These are phyloP conservation scores for Yarrowia porcina DNA, from an alignment of 805 yeast species.

Conservation along the genomic window DNA sequence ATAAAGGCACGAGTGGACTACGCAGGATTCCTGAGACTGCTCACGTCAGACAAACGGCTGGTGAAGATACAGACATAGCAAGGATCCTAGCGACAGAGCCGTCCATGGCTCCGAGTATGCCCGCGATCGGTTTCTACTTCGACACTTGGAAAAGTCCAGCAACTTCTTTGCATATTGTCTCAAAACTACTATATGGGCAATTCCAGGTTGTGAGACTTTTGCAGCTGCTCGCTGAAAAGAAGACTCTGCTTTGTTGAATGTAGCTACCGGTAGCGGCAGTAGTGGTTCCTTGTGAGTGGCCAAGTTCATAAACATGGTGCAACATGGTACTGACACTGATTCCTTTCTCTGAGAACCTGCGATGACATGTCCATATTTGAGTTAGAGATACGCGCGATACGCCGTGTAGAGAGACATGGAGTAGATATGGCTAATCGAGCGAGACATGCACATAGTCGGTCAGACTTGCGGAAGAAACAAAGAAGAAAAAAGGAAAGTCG, in stretches of 20 bases:
- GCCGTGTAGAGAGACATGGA: background rate
- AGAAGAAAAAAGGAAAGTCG: background rate
- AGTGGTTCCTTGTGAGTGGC: too few relatives aligned
- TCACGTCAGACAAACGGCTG: too few relatives aligned
- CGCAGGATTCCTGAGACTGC: too few relatives aligned
- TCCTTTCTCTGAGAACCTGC: background rate
- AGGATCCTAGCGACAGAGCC: background rate
- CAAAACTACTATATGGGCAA: background rate
- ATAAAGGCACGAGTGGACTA: too few relatives aligned
- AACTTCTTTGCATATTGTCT: background rate
- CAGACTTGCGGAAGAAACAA: background rate
- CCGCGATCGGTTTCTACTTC: background rate
- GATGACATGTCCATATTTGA: background rate
- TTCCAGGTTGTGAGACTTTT: too few relatives aligned
- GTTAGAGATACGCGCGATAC: background rate
- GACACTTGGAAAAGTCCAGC: background rate
- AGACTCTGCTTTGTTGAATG: too few relatives aligned
- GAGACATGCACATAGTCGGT: background rate
- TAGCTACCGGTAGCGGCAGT: too few relatives aligned
- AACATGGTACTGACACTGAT: too few relatives aligned
- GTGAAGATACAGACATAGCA: too few relatives aligned
- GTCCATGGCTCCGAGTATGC: background rate
- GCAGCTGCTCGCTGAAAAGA: too few relatives aligned
- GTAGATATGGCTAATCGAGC: background rate
- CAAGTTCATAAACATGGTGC: too few relatives aligned